Evolutionary conservation across 345 rosid genomes (phyloP).

Genomic region (Psidium friedrichsthalianum): DNA sequence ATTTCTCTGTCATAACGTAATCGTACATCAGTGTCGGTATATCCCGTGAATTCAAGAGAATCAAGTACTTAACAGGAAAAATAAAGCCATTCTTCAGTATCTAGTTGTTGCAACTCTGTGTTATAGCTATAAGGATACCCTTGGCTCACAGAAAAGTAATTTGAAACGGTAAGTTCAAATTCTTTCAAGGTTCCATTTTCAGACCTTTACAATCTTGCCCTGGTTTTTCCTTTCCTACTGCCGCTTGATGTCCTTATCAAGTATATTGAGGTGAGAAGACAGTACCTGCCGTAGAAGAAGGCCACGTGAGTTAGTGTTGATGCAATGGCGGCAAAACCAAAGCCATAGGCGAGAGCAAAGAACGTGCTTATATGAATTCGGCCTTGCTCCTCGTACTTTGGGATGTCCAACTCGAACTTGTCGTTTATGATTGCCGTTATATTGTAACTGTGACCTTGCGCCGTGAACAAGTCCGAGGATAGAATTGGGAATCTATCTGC

Average conservation of each 20-base stretch:
- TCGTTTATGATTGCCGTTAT: slow-evolving; percentile 61
- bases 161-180: background rate
- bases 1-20: slow-evolving; percentile 47
- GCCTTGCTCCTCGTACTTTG: slow-evolving; percentile 57
- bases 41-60: background rate
- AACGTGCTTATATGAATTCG: slow-evolving; percentile 72
- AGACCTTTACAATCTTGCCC: background rate
- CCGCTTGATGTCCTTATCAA: background rate
- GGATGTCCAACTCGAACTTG: slow-evolving; percentile 56
- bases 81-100: background rate
- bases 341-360: slow-evolving; percentile 73
- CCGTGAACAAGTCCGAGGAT: slow-evolving; percentile 70
- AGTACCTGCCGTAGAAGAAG: slow-evolving; percentile 84
- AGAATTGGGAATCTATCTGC: slow-evolving; percentile 71
- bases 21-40: background rate
- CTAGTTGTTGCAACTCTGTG: background rate
- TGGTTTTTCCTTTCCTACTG: background rate
- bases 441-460: slow-evolving; percentile 48
- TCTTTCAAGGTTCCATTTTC: background rate
- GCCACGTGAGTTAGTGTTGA: slow-evolving; percentile 76
- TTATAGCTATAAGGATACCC: background rate
- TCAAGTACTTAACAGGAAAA: background rate
- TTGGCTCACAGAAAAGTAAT: background rate
- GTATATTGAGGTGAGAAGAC: background rate
- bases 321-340: slow-evolving; percentile 86